Conservation (phyloP, 1,284 basidiomycete species). For the Leccinum fuscescens region DNA sequence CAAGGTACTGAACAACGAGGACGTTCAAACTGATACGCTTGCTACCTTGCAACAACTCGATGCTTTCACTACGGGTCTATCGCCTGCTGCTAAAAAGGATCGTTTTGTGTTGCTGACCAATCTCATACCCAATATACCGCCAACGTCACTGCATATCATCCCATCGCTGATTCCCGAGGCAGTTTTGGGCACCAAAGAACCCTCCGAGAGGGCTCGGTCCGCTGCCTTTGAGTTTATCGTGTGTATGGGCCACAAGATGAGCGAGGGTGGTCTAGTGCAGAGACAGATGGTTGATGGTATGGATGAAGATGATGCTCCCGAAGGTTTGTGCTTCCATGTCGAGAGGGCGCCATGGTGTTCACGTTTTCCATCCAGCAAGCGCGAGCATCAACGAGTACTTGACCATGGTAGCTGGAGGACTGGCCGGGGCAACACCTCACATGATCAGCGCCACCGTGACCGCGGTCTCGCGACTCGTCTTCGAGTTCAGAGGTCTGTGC, state of each 20-base stretch:
- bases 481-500: slow-evolving; percentile 87
- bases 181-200: slow-evolving; percentile 96
- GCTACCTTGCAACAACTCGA: slow-evolving; percentile 62
- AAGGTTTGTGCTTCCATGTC: slow-evolving; percentile 44
- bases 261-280: slow-evolving; percentile 80
- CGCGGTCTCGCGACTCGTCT: slow-evolving; percentile 89
- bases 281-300: slow-evolving; percentile 78
- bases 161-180: slow-evolving; percentile 92
- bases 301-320: slow-evolving; percentile 65
- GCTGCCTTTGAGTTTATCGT: slow-evolving; percentile 92
- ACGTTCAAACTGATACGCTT: slow-evolving; percentile 41
- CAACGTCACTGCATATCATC: slow-evolving; percentile 78
- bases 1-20: slow-evolving; percentile 64
- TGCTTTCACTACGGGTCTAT: slow-evolving; percentile 61
- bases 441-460: slow-evolving; percentile 99
- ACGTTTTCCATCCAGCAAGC: slow-evolving; percentile 44
- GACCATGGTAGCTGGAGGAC: slow-evolving; percentile 95
- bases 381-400: slow-evolving; percentile 92
- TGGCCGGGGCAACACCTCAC: slow-evolving; percentile 92
- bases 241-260: slow-evolving; percentile 93
- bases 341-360: slow-evolving; percentile 1
- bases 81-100: slow-evolving; percentile 91
- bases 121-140: slow-evolving; percentile 72
- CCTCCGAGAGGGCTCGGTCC: slow-evolving; percentile 88
- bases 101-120: slow-evolving; percentile 76